A percentile compares a stretch with the other conserved stretches of the same genome.
phyloP scores from a whole-genome alignment of 2,329 filamentous ascomycete genomes.

The Neophaeococcomyces mojaviensis region DNA sequence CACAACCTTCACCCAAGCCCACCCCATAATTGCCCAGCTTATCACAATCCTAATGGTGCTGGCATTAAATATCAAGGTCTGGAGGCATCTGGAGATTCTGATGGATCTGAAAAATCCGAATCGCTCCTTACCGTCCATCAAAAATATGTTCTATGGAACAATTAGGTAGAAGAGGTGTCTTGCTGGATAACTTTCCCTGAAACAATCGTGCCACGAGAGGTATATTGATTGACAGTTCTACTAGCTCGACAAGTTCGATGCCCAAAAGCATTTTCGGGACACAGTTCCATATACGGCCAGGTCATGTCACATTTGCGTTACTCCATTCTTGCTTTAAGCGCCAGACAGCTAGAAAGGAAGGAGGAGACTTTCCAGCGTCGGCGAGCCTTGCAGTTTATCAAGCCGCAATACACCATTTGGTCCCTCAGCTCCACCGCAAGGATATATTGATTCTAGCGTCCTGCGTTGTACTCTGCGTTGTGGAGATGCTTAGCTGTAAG shows the following conservation, averaged over 20 bases:
- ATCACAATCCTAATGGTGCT: too few species aligned
- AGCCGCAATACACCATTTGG: constrained; percentile 43
- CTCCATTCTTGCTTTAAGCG: constrained; percentile 48
- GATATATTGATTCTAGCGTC: constrained; percentile 46
- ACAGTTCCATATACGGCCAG: constrained; percentile 42
- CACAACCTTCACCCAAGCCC: constrained; percentile 29
- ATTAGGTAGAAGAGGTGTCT: constrained; percentile 28
- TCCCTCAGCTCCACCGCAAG: constrained; percentile 41
- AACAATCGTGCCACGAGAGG: too few species aligned
- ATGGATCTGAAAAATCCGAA: constrained; percentile 15
- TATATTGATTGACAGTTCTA: background rate
- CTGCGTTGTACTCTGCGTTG: constrained; percentile 47
- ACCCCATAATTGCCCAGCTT: constrained; percentile 11
- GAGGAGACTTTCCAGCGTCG: constrained; percentile 37
- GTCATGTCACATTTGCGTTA: constrained; percentile 42
- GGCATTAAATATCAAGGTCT: background rate
- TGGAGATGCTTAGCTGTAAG: constrained; percentile 50
- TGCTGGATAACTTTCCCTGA: constrained; percentile 24
- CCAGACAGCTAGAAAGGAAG: constrained; percentile 48
- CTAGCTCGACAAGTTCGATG: constrained; percentile 49
- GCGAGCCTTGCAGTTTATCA: constrained; percentile 50
- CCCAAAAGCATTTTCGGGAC: constrained; percentile 41
- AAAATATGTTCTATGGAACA: constrained; percentile 29
- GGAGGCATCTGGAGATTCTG: constrained; percentile 7
- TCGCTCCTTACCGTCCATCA: constrained; percentile 26